Evolutionary conservation across 768 basidiomycete genomes (phyloP).

Genomic region (Tricholoma flavovirens): DNA sequence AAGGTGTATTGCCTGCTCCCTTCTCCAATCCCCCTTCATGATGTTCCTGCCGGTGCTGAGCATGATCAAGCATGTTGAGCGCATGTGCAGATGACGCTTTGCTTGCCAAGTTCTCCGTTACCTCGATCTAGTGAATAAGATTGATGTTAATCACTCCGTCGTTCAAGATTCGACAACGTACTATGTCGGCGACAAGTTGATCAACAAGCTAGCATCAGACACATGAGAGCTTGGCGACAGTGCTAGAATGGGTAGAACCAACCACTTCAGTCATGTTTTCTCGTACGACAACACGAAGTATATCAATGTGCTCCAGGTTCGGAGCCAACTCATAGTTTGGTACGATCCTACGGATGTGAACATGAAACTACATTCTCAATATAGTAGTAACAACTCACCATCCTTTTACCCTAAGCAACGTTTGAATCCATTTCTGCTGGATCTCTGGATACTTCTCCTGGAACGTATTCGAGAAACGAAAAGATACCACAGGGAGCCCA

Average conservation of each 20-base stretch:
- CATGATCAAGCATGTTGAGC: constrained; percentile 36
- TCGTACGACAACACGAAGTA: constrained; percentile 61
- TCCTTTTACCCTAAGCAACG: constrained; percentile 42
- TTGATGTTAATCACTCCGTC: not conserved
- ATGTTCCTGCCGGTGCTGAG: constrained; percentile 30
- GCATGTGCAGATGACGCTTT: constrained; percentile 45
- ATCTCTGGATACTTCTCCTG: constrained; percentile 48
- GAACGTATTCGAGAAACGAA: constrained; percentile 57
- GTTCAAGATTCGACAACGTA: constrained; percentile 27
- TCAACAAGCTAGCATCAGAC: constrained; percentile 44
- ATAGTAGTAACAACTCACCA: constrained; percentile 36
- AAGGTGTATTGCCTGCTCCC: constrained; percentile 40
- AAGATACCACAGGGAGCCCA: constrained; percentile 62
- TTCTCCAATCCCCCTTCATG: constrained; percentile 40
- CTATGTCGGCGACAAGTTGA: constrained; percentile 62
- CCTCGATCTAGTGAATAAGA: constrained; percentile 40
- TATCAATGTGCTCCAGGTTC: constrained; percentile 45
- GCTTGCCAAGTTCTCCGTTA: constrained; percentile 53
- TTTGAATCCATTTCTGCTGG: constrained; percentile 57
- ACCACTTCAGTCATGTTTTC: constrained; percentile 52
- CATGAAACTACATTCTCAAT: not conserved
- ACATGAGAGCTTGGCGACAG: constrained; percentile 44
- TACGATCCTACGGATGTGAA: constrained; percentile 33
- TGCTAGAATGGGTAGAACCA: constrained; percentile 33
- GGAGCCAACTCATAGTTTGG: constrained; percentile 53